Evolutionary conservation across 768 basidiomycete genomes (phyloP), one percentile per base, ranked within the genome.

Genomic region (Tephrocybe sp.): DNA sequence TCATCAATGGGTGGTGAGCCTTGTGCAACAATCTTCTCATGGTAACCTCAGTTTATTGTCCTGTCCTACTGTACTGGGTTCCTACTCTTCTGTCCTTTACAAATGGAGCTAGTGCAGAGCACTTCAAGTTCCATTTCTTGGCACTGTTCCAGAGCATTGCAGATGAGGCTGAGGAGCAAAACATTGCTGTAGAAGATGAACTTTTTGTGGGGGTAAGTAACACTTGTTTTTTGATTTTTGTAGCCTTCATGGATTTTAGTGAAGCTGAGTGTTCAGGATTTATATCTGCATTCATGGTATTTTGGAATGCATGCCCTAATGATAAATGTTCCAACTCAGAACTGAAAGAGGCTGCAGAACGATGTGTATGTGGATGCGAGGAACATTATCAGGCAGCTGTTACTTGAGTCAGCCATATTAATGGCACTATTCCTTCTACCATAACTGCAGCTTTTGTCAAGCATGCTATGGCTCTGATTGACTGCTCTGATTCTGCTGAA

Each of bases 61-160:
- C 51, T 1, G 43, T 50, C 6, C 57, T 70, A 6, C 44, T 47
- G 9, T 60, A 61, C 16, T 73, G 69, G 71, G 59, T 67, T 24
- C 70, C 70, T 4, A 61, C 58, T 0, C 21, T 72, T 9, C 43
- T 69, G 13, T 65, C 65, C 0, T 73, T 63, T 35, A 63, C 65
- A 1, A 69, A 72, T 56, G 69, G 71, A 15, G 63, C 65, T 5
- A 61, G 52, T 8, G 44, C 60, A 2, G 52, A 63, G 5, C 68
- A 72, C 40, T 72, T 64, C 42, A 48, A 55, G 34, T 35, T 53
- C 22, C 71, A 72, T 42, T 71, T 72, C 27, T 21, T 60, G 3
- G 58, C 60, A 2, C 51, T 69, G 0, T 63, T 69, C 37, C 52
- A 60, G 31, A 63, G 59, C 16, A 65, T 70, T 22, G 58, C 60